These are phyloP conservation scores for Aspergillus floridensis DNA, from an alignment of 2,329 filamentous ascomycete species.

Conservation along the genomic window DNA sequence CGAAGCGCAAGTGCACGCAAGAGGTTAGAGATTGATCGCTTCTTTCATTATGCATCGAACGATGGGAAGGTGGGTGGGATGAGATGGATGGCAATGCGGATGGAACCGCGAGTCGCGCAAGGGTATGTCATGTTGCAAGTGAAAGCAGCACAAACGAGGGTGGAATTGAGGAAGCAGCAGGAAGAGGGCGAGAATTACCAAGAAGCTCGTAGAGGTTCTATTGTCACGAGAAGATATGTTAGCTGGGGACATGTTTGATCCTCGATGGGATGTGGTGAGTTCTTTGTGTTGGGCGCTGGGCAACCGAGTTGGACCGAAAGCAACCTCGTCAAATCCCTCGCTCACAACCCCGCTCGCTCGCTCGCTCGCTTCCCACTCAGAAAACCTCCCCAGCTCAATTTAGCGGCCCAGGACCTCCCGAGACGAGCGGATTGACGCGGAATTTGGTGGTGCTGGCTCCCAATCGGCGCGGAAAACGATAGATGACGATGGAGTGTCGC, in stretches of 20 bases:
- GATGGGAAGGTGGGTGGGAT: background rate
- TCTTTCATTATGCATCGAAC: background rate
- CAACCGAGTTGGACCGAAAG: background rate
- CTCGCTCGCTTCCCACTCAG: background rate
- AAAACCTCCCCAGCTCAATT: background rate
- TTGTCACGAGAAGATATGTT: slow-evolving; percentile 28
- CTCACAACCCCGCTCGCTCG: slow-evolving; percentile 7
- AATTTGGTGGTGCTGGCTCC: background rate
- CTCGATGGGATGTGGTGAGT: background rate
- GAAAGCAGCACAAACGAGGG: background rate
- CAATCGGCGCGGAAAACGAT: background rate
- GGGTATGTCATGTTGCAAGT: background rate
- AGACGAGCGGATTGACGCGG: background rate
- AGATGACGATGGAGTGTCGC: background rate
- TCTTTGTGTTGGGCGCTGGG: background rate
- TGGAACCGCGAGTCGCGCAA: background rate
- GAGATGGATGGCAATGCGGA: background rate
- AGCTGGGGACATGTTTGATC: slow-evolving; percentile 28
- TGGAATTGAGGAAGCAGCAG: slow-evolving; percentile 2
- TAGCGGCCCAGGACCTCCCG: background rate
- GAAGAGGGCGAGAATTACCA: slow-evolving; percentile 60
- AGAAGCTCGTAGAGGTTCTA: slow-evolving; percentile 98
- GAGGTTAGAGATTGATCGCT: slow-evolving; percentile 29
- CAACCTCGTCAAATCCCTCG: background rate
- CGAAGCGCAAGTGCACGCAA: slow-evolving; percentile 23